These are phyloP conservation scores for Apostasia ramifera DNA, from an alignment of 106 monocot genomes.

Conservation along the genomic window DNA sequence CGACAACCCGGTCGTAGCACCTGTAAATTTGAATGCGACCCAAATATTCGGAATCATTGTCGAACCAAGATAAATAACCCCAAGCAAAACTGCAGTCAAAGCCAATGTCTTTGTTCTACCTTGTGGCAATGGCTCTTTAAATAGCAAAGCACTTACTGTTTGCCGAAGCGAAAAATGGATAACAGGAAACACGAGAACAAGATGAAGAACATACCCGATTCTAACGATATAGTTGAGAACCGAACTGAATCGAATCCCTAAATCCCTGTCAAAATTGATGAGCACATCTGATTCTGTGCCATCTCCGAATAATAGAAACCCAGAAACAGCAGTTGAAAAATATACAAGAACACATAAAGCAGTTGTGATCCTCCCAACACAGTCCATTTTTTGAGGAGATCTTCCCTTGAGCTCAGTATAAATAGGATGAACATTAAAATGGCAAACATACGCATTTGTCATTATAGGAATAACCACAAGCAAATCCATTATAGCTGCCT, in stretches of 20 bases:
- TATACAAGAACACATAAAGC: slow-evolving; percentile 54
- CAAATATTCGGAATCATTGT: slow-evolving; percentile 81
- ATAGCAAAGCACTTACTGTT: slow-evolving; percentile 52
- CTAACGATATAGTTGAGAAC: slow-evolving; percentile 59
- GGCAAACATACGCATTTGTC: slow-evolving; percentile 76
- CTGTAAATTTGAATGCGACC: slow-evolving; percentile 90
- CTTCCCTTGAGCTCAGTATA: slow-evolving; percentile 25
- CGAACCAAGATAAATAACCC: slow-evolving; percentile 60
- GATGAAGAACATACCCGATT: slow-evolving; percentile 78
- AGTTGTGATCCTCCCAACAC: slow-evolving; percentile 54
- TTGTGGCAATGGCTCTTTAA: slow-evolving; percentile 17
- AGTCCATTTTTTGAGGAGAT: slow-evolving; percentile 64
- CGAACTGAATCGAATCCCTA: slow-evolving; percentile 51
- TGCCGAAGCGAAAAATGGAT: slow-evolving; percentile 87
- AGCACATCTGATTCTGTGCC: slow-evolving; percentile 71
- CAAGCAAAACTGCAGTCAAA: slow-evolving; percentile 51
- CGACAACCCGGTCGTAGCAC: slow-evolving; percentile 68
- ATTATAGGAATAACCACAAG: slow-evolving; percentile 26
- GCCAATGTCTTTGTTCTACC: slow-evolving; percentile 33
- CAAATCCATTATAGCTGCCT: slow-evolving; percentile 30
- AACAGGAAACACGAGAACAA: slow-evolving; percentile 78
- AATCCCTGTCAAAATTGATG: slow-evolving; percentile 63
- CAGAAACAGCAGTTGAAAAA: slow-evolving; percentile 63
- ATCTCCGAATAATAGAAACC: slow-evolving; percentile 74
- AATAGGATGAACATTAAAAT: slow-evolving; percentile 75